A percentile compares a stretch with the other conserved stretches of the same genome.
Conservation (phyloP, 1,139 yeast species). For the Pichia sorboxylosa region DNA sequence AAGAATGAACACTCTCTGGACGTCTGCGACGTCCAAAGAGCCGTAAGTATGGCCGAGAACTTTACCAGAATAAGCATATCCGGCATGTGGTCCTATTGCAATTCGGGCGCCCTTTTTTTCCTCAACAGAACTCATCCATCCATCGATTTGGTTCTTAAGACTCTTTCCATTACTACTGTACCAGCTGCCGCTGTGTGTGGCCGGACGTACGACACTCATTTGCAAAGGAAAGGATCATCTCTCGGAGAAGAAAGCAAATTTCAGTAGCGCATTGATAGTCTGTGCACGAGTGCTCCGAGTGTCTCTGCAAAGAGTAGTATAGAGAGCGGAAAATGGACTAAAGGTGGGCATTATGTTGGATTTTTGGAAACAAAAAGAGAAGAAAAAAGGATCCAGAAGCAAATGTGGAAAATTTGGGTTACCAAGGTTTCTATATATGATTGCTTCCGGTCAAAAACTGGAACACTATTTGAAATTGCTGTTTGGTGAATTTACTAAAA, state of each 20-base stretch:
- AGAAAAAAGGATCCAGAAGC: too few relatives aligned
- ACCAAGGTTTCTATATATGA: too few relatives aligned
- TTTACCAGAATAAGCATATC: slow-evolving; percentile 71
- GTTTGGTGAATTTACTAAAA: too few relatives aligned
- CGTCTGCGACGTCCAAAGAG: slow-evolving; percentile 48
- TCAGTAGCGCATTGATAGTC: neutral
- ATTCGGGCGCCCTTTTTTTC: slow-evolving; percentile 47
- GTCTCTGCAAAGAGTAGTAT: neutral
- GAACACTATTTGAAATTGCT: too few relatives aligned
- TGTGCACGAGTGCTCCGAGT: neutral
- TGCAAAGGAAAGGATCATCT: too few relatives aligned
- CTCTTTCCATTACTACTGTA: slow-evolving; percentile 35
- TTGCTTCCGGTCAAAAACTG: too few relatives aligned
- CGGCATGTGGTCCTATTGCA: slow-evolving; percentile 70
- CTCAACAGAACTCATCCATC: neutral
- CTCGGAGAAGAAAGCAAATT: too few relatives aligned
- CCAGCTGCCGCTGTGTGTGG: slow-evolving; percentile 90
- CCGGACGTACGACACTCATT: slow-evolving; percentile 24
- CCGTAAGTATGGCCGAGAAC: slow-evolving; percentile 70
- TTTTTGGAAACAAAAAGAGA: neutral
- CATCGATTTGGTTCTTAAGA: neutral
- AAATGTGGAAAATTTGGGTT: too few relatives aligned
- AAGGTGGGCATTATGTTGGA: neutral
- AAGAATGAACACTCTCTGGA: slow-evolving; percentile 59
- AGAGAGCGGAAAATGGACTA: neutral